Evolutionary conservation across 148 eudicot species (phyloP).

Genomic region (Camellia japonica): DNA sequence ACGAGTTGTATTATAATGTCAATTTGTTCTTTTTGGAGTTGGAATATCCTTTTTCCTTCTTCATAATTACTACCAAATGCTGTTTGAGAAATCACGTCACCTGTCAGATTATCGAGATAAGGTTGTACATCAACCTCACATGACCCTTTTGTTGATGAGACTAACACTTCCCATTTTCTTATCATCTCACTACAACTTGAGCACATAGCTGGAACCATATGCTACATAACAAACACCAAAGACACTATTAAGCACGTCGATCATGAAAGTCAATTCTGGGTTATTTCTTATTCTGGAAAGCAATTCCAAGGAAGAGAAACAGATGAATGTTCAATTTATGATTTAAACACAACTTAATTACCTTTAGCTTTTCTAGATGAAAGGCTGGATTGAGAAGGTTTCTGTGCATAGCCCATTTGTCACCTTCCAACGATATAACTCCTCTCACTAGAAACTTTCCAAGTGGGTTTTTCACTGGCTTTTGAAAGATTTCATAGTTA

Average conservation of each 20-base stretch:
- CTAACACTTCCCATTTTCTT: constrained; percentile 27
- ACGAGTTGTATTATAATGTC: constrained; percentile 12
- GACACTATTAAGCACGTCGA: too few relatives aligned
- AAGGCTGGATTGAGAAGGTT: constrained; percentile 32
- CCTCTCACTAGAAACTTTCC: constrained; percentile 21
- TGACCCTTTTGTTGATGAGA: not conserved
- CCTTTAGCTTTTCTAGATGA: constrained; percentile 28
- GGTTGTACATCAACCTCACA: constrained; percentile 33
- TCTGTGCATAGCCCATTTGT: constrained; percentile 35
- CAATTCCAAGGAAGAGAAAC: not conserved
- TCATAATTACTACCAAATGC: constrained; percentile 26
- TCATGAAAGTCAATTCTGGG: too few relatives aligned
- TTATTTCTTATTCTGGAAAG: too few relatives aligned
- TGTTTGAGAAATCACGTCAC: constrained; percentile 22
- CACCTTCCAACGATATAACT: constrained; percentile 22
- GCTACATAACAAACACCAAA: constrained; percentile 1
- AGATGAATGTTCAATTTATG: not conserved
- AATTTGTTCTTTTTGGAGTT: constrained; percentile 29
- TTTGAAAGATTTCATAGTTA: constrained; percentile 20
- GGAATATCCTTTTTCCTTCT: constrained; percentile 24
- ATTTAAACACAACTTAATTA: not conserved
- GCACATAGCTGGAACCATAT: constrained; percentile 33
- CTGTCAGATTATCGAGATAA: constrained; percentile 18
- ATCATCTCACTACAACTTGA: constrained; percentile 29
- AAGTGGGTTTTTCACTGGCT: constrained; percentile 24